These are phyloP conservation scores for Talaromyces pinophilus DNA, from an alignment of 2,329 filamentous ascomycete genomes.

Conservation along the genomic window DNA sequence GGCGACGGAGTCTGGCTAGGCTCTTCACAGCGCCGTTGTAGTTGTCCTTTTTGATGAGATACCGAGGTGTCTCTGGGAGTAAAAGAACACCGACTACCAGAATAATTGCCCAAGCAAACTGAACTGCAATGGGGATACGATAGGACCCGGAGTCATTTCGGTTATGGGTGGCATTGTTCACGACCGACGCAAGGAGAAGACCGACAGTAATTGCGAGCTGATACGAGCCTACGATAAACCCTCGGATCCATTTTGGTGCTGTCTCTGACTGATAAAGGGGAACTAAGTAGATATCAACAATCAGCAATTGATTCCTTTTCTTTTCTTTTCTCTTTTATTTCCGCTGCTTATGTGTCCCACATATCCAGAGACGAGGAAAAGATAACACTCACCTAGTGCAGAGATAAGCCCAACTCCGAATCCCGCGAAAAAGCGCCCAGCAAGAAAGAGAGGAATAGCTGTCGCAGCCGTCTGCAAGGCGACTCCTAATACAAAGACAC, in stretches of 20 bases:
- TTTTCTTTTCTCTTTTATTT: neutral
- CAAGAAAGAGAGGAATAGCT: constrained; percentile 58
- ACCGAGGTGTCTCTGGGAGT: constrained; percentile 76
- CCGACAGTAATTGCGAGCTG: constrained; percentile 76
- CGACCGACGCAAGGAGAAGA: constrained; percentile 54
- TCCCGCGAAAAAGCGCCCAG: constrained; percentile 60
- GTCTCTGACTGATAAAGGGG: constrained; percentile 80
- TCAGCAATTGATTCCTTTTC: neutral
- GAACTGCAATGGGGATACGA: constrained; percentile 73
- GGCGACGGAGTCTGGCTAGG: constrained; percentile 62
- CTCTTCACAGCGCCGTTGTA: constrained; percentile 65
- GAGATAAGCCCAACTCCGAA: constrained; percentile 67
- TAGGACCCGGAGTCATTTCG: constrained; percentile 65
- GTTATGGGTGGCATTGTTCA: constrained; percentile 67
- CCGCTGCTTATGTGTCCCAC: neutral
- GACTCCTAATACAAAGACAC: constrained; percentile 70
- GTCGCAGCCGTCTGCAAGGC: constrained; percentile 70
- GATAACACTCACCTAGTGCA: constrained; percentile 46
- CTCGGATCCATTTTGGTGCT: constrained; percentile 74
- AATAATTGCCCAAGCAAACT: constrained; percentile 71
- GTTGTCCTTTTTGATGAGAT: constrained; percentile 62
- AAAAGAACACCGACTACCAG: constrained; percentile 70
- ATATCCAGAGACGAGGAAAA: neutral
- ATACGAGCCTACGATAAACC: constrained; percentile 73
- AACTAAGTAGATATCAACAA: constrained; percentile 41